Base-by-base conservation (phyloP, 139 green algal species). In the Picochlorum sp. region DNA sequence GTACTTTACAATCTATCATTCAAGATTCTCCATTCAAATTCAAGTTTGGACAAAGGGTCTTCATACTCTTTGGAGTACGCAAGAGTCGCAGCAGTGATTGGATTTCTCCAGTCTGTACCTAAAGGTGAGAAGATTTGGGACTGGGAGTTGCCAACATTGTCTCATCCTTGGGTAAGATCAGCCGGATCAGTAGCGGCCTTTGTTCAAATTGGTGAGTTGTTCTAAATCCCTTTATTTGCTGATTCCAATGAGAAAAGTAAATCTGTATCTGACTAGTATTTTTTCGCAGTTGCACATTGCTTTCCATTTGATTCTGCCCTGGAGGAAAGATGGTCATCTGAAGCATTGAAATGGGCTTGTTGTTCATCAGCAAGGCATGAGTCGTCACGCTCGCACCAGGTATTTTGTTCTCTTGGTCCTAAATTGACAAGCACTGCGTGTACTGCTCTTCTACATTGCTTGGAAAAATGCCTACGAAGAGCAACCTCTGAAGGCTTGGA, bases 311-410 rank as follows among this genome's bases (percentile, higher is more conserved):
- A 87, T 65, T 40, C 55, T 4, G 72, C 75, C 4, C 67, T 95
- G 43, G 50, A 63, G 22, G 79, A 77, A 59, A 67, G 59, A 6
- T 95, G 88, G 88, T 80, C 68, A n/a, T 71, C 66, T 10, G 79
- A 91, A 55, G 81, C 88, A 0, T 58, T 92, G 25, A 77, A 83
- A 2, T 96, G 89, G 89, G 76, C 67, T 18, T 81, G 55, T 64
- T 87, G 54, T 74, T 74, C 59, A 16, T 50, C 41, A 20, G 81
- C 59, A 22, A 68, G 79, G 20, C 84, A 95, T 57, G 50, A 81
- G 1, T 70, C 84, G 3, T 73, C 71, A 26, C 60, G 89, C 37
- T 89, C 81, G 2, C 81, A 87, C 58, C 87, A 94, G 74, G 59
- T 87, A 16, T 89, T 87, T 52, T 77, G 89, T 1, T 78, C 84